phyloP scores from a whole-genome alignment of 2,329 filamentous ascomycete species.

The Corniculantispora saksenae region DNA sequence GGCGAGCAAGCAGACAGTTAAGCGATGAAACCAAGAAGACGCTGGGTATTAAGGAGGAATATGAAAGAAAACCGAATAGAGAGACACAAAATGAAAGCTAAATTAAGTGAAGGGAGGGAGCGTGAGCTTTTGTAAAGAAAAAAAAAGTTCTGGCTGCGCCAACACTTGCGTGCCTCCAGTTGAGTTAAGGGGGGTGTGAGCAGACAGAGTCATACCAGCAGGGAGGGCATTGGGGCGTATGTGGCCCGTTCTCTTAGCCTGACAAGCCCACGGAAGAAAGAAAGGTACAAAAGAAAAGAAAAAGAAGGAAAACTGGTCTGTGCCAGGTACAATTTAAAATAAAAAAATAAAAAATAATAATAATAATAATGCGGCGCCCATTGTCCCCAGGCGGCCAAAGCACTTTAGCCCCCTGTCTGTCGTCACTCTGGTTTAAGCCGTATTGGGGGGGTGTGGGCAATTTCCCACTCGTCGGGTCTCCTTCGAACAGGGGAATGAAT shows the following conservation, averaged over 20 bases:
- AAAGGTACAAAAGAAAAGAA: constrained; percentile 7
- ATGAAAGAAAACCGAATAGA: constrained; percentile 20
- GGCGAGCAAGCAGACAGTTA: constrained; percentile 2
- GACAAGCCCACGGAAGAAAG: constrained; percentile 12
- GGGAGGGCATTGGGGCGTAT: constrained; percentile 9
- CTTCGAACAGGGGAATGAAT: constrained; percentile 19
- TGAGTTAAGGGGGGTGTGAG: constrained; percentile 8
- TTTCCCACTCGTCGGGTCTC: constrained; percentile 21
- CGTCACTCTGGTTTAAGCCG: constrained; percentile 16
- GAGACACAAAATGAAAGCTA: constrained; percentile 9
- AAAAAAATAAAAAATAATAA: constrained; percentile 3
- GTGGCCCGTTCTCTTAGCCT: constrained; percentile 14
- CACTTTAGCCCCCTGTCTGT: constrained; percentile 10
- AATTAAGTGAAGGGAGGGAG: constrained; percentile 23
- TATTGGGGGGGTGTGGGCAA: constrained; percentile 18
- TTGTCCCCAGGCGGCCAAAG: constrained; percentile 16
- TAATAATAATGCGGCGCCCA: constrained; percentile 16
- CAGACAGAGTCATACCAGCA: constrained; percentile 15
- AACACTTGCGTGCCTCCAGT: constrained; percentile 15
- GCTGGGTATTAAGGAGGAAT: constrained; percentile 28
- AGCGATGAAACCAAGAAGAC: constrained; percentile 10
- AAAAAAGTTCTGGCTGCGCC: constrained; percentile 13
- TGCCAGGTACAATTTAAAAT: constrained; percentile 18
- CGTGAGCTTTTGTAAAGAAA: constrained; percentile 28
- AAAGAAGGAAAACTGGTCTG: constrained; percentile 17